Conservation (phyloP, 2,329 filamentous ascomycete species). For the Aspergillus novofumigatus region DNA sequence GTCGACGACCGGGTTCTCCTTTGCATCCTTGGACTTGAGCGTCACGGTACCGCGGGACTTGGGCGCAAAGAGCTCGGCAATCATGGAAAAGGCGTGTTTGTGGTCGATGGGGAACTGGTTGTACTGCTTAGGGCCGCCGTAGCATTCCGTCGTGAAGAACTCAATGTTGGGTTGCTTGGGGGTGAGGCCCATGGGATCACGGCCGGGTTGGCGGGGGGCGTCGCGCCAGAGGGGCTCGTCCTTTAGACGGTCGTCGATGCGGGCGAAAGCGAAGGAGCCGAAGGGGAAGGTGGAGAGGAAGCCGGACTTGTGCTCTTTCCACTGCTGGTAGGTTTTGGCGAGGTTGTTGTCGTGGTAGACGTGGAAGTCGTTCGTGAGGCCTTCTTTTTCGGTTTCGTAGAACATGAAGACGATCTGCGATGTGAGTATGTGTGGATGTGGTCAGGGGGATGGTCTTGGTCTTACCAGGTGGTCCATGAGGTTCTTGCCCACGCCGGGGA, state of each 20-base stretch:
- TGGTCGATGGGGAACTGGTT: conserved; percentile 50
- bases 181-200: conserved; percentile 61
- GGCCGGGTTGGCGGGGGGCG: conserved; percentile 46
- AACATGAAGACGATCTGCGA: conserved; percentile 55
- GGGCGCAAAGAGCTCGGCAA: conserved; percentile 56
- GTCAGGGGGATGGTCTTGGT: conserved; percentile 6
- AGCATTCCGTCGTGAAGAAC: conserved; percentile 60
- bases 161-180: conserved; percentile 57
- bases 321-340: conserved; percentile 50
- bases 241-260: conserved; percentile 57
- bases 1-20: conserved; percentile 53
- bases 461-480: conserved; percentile 50
- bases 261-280: conserved; percentile 58
- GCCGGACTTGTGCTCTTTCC: conserved; percentile 56
- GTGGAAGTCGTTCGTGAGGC: conserved; percentile 54
- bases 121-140: conserved; percentile 58
- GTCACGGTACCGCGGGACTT: conserved; percentile 54
- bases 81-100: conserved; percentile 56
- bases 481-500: conserved; percentile 52
- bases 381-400: conserved; percentile 53
- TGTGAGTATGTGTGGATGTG: not conserved
- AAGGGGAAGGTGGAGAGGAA: conserved; percentile 60
- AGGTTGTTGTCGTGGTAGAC: conserved; percentile 54
- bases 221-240: conserved; percentile 53
- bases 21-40: conserved; percentile 47